Percentiles rank a stretch among this genome's conserved stretches.
Conservation (phyloP, 2,329 filamentous ascomycete species). For the Paracoccidioides brasiliensis region DNA sequence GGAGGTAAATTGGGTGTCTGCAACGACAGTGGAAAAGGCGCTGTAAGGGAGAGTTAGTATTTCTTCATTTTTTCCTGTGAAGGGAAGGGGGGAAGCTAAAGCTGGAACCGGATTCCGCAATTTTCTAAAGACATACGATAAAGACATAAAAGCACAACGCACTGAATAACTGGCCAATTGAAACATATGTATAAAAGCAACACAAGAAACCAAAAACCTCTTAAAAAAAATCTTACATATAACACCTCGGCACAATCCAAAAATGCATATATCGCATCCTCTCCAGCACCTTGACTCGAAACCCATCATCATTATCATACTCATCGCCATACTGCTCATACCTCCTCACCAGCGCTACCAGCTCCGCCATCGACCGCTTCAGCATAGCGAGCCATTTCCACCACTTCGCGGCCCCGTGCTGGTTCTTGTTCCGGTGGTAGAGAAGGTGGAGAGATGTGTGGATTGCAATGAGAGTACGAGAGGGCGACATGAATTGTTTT, state of each 20-base stretch:
- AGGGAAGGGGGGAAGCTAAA: neutral
- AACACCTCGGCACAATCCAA: conserved; percentile 29
- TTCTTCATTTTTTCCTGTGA: neutral
- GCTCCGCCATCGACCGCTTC: conserved; percentile 48
- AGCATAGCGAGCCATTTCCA: conserved; percentile 62
- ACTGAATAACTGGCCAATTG: too few relatives aligned
- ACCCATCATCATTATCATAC: conserved; percentile 32
- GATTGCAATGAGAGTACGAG: conserved; percentile 17
- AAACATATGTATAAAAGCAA: neutral
- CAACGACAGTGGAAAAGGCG: conserved; percentile 54
- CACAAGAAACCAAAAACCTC: conserved; percentile 3
- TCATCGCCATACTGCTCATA: conserved; percentile 23
- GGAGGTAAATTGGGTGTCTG: conserved; percentile 59
- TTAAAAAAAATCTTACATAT: conserved; percentile 23
- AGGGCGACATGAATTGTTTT: neutral
- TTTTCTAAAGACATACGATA: too few relatives aligned
- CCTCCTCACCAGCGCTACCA: conserved; percentile 36
- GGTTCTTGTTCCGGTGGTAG: conserved; percentile 77
- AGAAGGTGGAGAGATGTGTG: conserved; percentile 51
- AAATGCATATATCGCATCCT: conserved; percentile 18
- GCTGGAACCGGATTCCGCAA: too few relatives aligned
- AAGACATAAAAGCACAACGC: too few relatives aligned
- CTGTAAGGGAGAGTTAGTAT: conserved; percentile 13
- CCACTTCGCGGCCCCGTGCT: conserved; percentile 72
- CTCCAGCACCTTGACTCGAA: conserved; percentile 16